Evolutionary conservation across 257 asterid species (phyloP).

Genomic region (Gardenia jasminoides): DNA sequence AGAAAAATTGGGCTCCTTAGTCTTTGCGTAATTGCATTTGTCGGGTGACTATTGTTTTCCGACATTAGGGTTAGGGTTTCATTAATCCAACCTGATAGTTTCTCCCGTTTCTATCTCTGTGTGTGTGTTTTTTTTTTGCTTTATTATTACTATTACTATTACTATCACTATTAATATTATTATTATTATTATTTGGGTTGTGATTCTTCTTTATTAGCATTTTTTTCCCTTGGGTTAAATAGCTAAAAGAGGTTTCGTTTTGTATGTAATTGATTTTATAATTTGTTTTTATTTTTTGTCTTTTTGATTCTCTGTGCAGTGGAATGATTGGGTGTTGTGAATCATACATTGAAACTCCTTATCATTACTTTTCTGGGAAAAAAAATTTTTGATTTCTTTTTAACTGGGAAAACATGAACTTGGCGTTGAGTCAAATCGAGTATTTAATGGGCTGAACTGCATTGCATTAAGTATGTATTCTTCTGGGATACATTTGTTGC

Average conservation of each 20-base stretch:
- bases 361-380: no score
- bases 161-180: not conserved
- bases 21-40: not conserved
- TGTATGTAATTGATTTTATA: not conserved
- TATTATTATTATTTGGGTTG: not conserved
- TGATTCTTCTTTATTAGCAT: not conserved
- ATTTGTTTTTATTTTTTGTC: not conserved
- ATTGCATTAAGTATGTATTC: not conserved
- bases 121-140: not conserved
- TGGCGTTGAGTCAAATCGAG: not conserved
- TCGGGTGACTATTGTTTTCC: not conserved
- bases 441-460: not conserved
- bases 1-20: not conserved
- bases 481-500: not conserved
- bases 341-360: not conserved
- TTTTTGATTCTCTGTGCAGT: not conserved
- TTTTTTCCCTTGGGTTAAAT: not conserved
- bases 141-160: not conserved
- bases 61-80: slow-evolving; percentile 7
- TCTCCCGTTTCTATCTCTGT: not conserved
- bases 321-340: not conserved
- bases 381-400: no score
- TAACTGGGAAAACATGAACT: not conserved
- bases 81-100: not conserved
- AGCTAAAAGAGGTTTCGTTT: not conserved